Evolutionary conservation across 1,284 basidiomycete species (phyloP), one percentile per base, ranked within the genome.

Genomic region (Ceratobasidium sp.): DNA sequence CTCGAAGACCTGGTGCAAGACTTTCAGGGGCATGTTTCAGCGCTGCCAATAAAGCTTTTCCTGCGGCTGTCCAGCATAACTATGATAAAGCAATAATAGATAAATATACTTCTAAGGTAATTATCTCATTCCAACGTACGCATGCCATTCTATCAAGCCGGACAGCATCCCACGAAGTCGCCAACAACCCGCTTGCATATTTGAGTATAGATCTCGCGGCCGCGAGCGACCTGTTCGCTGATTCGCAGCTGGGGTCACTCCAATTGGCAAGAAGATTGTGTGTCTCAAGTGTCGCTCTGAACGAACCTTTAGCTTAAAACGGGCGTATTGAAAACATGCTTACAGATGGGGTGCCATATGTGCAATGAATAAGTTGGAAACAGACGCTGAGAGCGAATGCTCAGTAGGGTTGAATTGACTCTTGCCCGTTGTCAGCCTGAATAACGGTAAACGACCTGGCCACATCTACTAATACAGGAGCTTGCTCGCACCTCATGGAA

Each of bases 171-270:
- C 49, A 67, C n/a, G 64, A 41, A 28, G 50, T 52, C 1, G 64
- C n/a, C 38, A 41, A 26, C 18, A 67, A 43, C 4, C 32, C 64
- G 2, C 35, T 55, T 1, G 28, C 50, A 30, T 67, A 67, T 23
- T 35, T 49, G 26, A 55, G 30, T 16, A 67, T 67, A 11, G 50
- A 18, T n/a, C 52, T 54, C 7, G 64, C 49, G 11, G 64, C 50
- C 35, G 32, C 35, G n/a, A 67, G 64, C 16, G 50, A 32, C 28
- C 55, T 67, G 32, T 44, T 55, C 13, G 64, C 49, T 3, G 52
- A 67, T 21, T 67, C 64, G 38, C 64, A 67, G 41, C 64, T 67
- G 14, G 64, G 64, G 50, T 67, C 64, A 35, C 35, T 55, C 66
- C 66, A 69, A 54, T 69, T 28, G 28, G 66, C 52, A 1, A 69